These are phyloP conservation scores for Penicillium sp. DNA, from an alignment of 2,329 filamentous ascomycete species.

Conservation along the genomic window DNA sequence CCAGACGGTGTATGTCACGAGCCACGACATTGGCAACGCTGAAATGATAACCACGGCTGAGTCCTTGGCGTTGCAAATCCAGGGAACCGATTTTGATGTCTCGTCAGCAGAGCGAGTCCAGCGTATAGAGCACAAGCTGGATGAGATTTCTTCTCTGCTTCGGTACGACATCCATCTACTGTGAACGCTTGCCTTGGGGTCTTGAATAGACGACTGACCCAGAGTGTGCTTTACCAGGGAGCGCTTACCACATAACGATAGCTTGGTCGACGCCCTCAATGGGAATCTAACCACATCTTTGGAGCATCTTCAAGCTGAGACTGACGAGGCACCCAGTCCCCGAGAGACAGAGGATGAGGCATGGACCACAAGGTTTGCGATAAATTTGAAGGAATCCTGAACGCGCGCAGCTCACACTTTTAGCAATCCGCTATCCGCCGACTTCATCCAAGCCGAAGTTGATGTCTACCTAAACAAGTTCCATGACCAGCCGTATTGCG, in stretches of 20 bases:
- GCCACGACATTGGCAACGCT: neutral
- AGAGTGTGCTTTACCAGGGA: constrained; percentile 1
- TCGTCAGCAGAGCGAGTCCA: constrained; percentile 16
- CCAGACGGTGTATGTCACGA: neutral
- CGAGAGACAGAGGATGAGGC: neutral
- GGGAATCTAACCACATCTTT: neutral
- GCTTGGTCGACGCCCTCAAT: neutral
- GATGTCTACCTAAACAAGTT: constrained; percentile 24
- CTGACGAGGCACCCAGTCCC: neutral
- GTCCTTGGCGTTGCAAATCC: neutral
- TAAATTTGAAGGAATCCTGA: neutral
- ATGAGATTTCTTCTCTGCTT: constrained; percentile 23
- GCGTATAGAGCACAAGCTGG: constrained; percentile 25
- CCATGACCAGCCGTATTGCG: constrained; percentile 30
- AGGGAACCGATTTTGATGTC: neutral
- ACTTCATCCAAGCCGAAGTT: constrained; percentile 21
- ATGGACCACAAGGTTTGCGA: constrained; percentile 1
- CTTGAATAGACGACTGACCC: neutral
- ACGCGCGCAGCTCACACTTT: neutral
- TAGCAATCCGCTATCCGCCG: constrained; percentile 1
- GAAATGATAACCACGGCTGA: neutral
- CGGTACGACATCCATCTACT: constrained; percentile 12
- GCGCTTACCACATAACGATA: constrained; percentile 8
- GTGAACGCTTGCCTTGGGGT: neutral
- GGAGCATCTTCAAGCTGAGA: neutral